phyloP scores from a whole-genome alignment of 2,329 filamentous ascomycete genomes.

The Aspergillus persii region DNA sequence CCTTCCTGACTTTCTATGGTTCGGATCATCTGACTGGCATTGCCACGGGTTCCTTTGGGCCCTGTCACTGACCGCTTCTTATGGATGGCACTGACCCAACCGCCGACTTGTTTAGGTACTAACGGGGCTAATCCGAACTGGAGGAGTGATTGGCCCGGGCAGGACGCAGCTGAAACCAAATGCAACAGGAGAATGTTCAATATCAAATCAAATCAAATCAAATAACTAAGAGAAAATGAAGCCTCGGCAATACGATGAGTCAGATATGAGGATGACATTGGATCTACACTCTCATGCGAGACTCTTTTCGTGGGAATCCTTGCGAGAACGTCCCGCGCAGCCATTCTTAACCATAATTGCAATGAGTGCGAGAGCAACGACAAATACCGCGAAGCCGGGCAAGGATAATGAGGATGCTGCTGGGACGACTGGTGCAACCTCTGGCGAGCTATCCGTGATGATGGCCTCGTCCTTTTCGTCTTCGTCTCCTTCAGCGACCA shows the following conservation, averaged over 20 bases:
- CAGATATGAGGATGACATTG: neutral
- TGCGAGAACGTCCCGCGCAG: constrained; percentile 8
- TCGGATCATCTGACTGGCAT: neutral
- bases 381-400: constrained; percentile 17
- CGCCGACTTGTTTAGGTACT: neutral
- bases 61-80: neutral
- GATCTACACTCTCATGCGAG: constrained; percentile 10
- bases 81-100: neutral
- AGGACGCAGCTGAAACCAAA: neutral
- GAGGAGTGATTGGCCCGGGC: neutral
- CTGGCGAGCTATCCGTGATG: constrained; percentile 10
- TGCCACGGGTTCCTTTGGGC: neutral
- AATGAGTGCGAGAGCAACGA: constrained; percentile 19
- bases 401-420: constrained; percentile 10
- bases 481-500: constrained; percentile 11
- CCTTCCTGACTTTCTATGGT: neutral
- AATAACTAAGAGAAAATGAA: neutral
- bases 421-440: constrained; percentile 7
- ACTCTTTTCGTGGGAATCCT: constrained; percentile 15
- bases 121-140: neutral
- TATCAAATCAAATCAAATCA: neutral
- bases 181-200: neutral
- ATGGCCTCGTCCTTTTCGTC: constrained; percentile 13
- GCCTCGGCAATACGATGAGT: neutral
- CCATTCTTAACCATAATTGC: constrained; percentile 14